These are phyloP conservation scores for Xylaria sp. DNA, from an alignment of 2,329 filamentous ascomycete genomes.

Conservation along the genomic window DNA sequence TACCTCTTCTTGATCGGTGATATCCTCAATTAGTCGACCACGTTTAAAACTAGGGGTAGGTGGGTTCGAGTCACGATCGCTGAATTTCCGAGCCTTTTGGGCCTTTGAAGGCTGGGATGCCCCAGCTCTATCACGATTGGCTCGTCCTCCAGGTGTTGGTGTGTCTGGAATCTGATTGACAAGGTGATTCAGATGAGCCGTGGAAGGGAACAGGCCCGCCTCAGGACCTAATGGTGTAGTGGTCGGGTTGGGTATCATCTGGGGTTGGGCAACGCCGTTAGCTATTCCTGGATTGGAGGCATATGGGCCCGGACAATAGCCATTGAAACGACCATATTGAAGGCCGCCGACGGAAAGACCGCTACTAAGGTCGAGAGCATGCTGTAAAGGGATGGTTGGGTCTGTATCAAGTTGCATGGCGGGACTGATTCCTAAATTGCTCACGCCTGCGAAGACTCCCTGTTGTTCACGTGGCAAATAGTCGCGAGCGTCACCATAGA, in stretches of 20 bases:
- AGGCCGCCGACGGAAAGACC: not conserved
- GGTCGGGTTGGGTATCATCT: too few species aligned
- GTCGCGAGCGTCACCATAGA: conserved; percentile 9
- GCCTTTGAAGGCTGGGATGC: not conserved
- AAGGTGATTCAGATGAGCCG: not conserved
- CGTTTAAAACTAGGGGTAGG: not conserved
- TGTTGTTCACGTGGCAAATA: conserved; percentile 2
- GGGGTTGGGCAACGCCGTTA: not conserved
- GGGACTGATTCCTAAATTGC: not conserved
- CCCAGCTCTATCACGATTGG: not conserved
- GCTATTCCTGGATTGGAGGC: not conserved
- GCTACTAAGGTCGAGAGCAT: not conserved
- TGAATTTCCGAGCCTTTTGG: not conserved
- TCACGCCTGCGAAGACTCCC: not conserved
- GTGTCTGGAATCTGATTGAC: not conserved
- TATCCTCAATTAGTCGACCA: not conserved
- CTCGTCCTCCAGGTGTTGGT: not conserved
- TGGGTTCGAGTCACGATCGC: not conserved
- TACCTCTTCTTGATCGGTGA: not conserved
- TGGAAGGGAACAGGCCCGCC: not conserved
- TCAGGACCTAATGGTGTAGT: not conserved
- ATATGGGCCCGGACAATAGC: not conserved
- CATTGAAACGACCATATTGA: not conserved
- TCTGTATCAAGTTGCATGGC: not conserved
- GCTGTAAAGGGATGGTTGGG: too few species aligned